phyloP scores from a whole-genome alignment of 352 stramenopile genomes.

The Blastocystis sp. region DNA sequence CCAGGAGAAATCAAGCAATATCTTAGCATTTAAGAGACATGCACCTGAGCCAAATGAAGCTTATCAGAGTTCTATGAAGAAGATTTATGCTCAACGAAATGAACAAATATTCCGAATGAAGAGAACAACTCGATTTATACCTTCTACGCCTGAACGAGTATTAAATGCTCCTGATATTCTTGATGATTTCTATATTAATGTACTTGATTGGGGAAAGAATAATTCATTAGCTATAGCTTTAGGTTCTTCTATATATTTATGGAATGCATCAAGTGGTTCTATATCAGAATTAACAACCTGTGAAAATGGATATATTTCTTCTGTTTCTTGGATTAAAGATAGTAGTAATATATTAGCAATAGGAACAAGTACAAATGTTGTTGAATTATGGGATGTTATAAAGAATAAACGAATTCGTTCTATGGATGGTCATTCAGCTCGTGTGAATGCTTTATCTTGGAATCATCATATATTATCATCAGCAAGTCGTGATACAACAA shows the following conservation, averaged over 20 bases:
- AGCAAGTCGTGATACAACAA: slow-evolving; percentile 72
- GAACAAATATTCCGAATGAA: too few species aligned
- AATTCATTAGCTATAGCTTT: slow-evolving; percentile 91
- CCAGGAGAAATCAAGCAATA: too few species aligned
- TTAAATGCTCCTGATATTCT: slow-evolving; percentile 88
- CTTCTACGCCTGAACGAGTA: slow-evolving; percentile 78
- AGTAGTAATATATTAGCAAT: slow-evolving; percentile 68
- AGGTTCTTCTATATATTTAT: slow-evolving; percentile 85
- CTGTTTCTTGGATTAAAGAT: slow-evolving; percentile 77
- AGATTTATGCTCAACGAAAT: too few species aligned
- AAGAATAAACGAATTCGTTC: slow-evolving; percentile 69
- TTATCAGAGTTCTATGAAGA: too few species aligned
- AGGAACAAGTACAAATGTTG: slow-evolving; percentile 69
- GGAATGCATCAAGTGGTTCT: slow-evolving; percentile 76
- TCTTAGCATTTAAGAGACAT: too few species aligned
- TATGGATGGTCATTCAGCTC: slow-evolving; percentile 66
- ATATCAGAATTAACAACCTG: slow-evolving; percentile 76
- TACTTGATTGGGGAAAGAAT: slow-evolving; percentile 81
- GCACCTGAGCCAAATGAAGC: too few species aligned
- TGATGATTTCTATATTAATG: slow-evolving; percentile 98
- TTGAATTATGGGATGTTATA: slow-evolving; percentile 88
- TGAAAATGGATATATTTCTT: slow-evolving; percentile 73
- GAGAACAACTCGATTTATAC: slow-evolving; percentile 80
- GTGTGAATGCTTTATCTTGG: slow-evolving; percentile 80
- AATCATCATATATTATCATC: slow-evolving; percentile 75